phyloP scores from a whole-genome alignment of 2,329 filamentous ascomycete species.

The Neobulgaria alba region DNA sequence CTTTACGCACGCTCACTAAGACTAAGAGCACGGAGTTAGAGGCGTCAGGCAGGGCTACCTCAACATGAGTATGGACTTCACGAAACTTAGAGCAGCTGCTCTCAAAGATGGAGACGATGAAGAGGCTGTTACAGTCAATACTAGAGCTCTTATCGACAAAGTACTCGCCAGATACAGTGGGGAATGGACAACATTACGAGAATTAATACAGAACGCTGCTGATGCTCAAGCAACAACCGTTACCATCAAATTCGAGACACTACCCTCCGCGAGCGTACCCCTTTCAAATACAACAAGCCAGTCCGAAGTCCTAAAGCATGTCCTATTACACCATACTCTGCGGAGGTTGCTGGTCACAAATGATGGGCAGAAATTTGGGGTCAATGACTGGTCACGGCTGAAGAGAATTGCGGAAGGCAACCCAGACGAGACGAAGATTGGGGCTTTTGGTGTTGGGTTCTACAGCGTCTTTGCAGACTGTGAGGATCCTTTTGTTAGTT shows the following conservation, averaged over 20 bases:
- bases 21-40: too few relatives aligned
- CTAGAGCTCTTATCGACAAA: slow-evolving; percentile 92
- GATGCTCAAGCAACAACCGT: slow-evolving; percentile 89
- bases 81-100: slow-evolving; percentile 75
- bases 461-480: slow-evolving; percentile 98
- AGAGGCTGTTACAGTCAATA: slow-evolving; percentile 97
- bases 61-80: slow-evolving; percentile 65
- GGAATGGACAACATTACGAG: slow-evolving; percentile 84
- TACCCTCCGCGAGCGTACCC: slow-evolving; percentile 72
- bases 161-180: slow-evolving; percentile 93
- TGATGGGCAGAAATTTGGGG: slow-evolving; percentile 77
- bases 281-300: slow-evolving; percentile 52
- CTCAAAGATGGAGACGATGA: slow-evolving; percentile 82
- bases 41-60: too few relatives aligned
- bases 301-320: slow-evolving; percentile 71
- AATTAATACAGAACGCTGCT: slow-evolving; percentile 96
- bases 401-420: slow-evolving; percentile 99
- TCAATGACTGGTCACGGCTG: slow-evolving; percentile 85
- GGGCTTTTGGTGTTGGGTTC: slow-evolving; percentile 95
- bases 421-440: slow-evolving; percentile 97
- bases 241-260: slow-evolving; percentile 83
- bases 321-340: slow-evolving; percentile 75
- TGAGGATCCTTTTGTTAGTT: slow-evolving; percentile 94
- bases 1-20: too few relatives aligned
- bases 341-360: slow-evolving; percentile 86